phyloP scores from a whole-genome alignment of 441 rosid genomes.

The Pelargonium citronellum region DNA sequence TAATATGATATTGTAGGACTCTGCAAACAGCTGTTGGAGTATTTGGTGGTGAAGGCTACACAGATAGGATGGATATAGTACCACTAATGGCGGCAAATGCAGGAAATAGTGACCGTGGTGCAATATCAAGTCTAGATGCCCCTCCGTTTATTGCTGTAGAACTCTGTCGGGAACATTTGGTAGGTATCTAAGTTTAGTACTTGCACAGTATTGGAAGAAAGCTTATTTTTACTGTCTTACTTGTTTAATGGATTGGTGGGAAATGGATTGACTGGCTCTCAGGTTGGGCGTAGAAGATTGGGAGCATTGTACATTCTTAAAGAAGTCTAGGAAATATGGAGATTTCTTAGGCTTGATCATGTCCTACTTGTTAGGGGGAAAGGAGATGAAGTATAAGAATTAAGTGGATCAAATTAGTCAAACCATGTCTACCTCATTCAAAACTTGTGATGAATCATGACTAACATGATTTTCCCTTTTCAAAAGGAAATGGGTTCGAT shows the following conservation, averaged over 20 bases:
- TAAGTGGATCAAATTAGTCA: no score
- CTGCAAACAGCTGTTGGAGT: conserved; percentile 97
- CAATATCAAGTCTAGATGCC: conserved; percentile 72
- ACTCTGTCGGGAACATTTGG: conserved; percentile 93
- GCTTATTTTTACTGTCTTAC: neutral
- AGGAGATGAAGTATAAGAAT: no score
- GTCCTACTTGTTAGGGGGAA: no score
- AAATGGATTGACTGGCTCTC: neutral
- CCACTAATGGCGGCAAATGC: conserved; percentile 94
- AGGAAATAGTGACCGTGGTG: conserved; percentile 63
- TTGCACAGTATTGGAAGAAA: neutral
- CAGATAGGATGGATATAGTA: conserved; percentile 47
- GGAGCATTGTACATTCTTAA: no score
- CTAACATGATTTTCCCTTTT: no score
- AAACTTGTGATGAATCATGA: no score
- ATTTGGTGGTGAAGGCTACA: conserved; percentile 81
- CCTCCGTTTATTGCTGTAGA: conserved; percentile 79
- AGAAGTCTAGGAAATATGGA: no score
- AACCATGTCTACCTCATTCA: no score
- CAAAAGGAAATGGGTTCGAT: no score
- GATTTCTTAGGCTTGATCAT: no score
- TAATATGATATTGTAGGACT: conserved; percentile 48
- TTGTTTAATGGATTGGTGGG: neutral
- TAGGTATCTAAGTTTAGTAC: conserved; percentile 22
- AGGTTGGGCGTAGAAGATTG: no score